phyloP scores from a whole-genome alignment of 2,329 filamentous ascomycete species.

The Diplocarpon mali region DNA sequence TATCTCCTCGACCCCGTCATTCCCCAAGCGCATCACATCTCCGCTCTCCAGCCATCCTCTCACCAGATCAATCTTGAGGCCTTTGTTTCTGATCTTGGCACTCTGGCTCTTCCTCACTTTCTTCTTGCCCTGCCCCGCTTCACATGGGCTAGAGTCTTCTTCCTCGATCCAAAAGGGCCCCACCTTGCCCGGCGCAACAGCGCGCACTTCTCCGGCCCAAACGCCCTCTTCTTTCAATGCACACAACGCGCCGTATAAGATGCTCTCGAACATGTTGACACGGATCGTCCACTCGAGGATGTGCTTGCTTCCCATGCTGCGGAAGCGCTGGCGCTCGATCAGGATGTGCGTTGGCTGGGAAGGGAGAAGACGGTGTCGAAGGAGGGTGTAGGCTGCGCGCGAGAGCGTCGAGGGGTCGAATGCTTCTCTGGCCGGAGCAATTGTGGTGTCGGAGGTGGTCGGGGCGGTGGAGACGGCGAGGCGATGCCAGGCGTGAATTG shows the following conservation, averaged over 20 bases:
- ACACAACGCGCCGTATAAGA: slow-evolving; percentile 61
- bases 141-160: slow-evolving; percentile 10
- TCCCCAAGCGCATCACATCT: slow-evolving; percentile 24
- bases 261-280: slow-evolving; percentile 72
- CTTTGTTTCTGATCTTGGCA: slow-evolving; percentile 36
- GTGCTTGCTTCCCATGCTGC: slow-evolving; percentile 49
- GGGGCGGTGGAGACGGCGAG: slow-evolving; percentile 16
- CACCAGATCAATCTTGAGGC: slow-evolving; percentile 53
- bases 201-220: slow-evolving; percentile 35
- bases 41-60: slow-evolving; percentile 37
- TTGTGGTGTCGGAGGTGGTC: neutral
- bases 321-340: slow-evolving; percentile 52
- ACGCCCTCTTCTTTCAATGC: slow-evolving; percentile 38
- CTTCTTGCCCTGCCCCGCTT: slow-evolving; percentile 22
- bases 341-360: slow-evolving; percentile 57
- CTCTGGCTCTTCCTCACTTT: slow-evolving; percentile 30
- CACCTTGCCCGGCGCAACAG: slow-evolving; percentile 44
- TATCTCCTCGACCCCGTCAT: slow-evolving; percentile 28
- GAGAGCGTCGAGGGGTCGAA: slow-evolving; percentile 45
- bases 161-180: slow-evolving; percentile 42
- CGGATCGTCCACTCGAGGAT: slow-evolving; percentile 75
- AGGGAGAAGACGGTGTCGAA: slow-evolving; percentile 34
- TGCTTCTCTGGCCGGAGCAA: slow-evolving; percentile 31
- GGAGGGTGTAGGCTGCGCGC: slow-evolving; percentile 41
- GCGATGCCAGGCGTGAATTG: slow-evolving; percentile 32